Evolutionary conservation across 164 flowering plant species (phyloP).

Genomic region (Chloranthus sessilifolius): DNA sequence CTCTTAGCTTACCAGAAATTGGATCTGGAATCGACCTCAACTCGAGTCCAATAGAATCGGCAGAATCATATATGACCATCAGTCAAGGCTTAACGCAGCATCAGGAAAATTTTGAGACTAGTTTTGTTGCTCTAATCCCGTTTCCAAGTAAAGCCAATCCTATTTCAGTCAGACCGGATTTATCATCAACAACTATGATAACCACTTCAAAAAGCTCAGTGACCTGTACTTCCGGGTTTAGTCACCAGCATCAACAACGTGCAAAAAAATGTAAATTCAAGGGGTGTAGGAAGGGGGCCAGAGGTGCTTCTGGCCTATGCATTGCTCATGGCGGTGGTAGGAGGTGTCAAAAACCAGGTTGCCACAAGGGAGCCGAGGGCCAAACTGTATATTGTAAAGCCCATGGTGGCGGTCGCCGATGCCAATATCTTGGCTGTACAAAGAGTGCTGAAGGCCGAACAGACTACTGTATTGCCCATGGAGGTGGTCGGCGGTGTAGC

Average conservation of each 20-base stretch:
- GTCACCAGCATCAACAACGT: constrained; percentile 33
- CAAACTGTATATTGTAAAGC: constrained; percentile 93
- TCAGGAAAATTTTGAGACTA: constrained; percentile 14
- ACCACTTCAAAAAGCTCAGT: constrained; percentile 56
- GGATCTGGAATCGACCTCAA: constrained; percentile 57
- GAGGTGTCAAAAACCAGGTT: constrained; percentile 76
- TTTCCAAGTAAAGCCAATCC: constrained; percentile 18
- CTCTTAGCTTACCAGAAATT: constrained; percentile 16
- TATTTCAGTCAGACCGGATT: constrained; percentile 26
- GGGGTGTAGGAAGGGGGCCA: constrained; percentile 93
- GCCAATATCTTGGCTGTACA: constrained; percentile 83
- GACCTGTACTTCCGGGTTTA: constrained; percentile 71
- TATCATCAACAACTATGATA: constrained; percentile 22
- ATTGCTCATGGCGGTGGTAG: constrained; percentile 96
- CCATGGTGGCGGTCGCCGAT: constrained; percentile 95
- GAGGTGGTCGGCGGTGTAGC: constrained; percentile 90
- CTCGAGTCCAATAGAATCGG: constrained; percentile 61
- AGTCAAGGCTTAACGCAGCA: constrained; percentile 18
- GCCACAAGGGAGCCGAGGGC: constrained; percentile 94
- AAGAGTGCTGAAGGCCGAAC: constrained; percentile 98
- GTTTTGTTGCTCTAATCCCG: constrained; percentile 23
- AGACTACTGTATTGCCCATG: constrained; percentile 89
- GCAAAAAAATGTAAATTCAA: constrained; percentile 70
- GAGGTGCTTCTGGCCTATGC: constrained; percentile 96
- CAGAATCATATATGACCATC: constrained; percentile 71